Conservation (phyloP, 2,329 filamentous ascomycete genomes). For the Xylaria hypoxylon region DNA sequence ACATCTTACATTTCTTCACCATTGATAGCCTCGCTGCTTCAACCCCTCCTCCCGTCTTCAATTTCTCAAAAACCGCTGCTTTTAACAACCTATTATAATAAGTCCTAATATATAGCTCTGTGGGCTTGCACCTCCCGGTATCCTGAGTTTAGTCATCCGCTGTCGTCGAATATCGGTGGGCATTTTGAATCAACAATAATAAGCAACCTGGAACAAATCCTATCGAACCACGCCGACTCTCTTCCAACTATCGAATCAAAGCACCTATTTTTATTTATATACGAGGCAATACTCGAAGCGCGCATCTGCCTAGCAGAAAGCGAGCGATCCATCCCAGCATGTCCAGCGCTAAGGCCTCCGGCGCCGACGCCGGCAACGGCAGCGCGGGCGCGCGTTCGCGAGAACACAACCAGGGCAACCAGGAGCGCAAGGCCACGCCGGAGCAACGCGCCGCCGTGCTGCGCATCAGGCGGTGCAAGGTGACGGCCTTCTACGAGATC, state of each 20-base stretch:
- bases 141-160: constrained; percentile 6
- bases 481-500: constrained; percentile 97
- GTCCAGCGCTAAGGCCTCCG: constrained; percentile 66
- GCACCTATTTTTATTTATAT: neutral
- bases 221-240: neutral
- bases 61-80: constrained; percentile 1
- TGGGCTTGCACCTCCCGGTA: neutral
- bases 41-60: neutral
- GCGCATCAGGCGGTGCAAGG: constrained; percentile 83
- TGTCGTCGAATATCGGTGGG: constrained; percentile 14
- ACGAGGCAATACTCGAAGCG: neutral
- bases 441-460: constrained; percentile 94
- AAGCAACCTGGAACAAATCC: neutral
- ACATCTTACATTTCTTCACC: constrained; percentile 7
- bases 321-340: constrained; percentile 45
- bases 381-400: constrained; percentile 61
- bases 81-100: neutral
- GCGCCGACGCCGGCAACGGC: constrained; percentile 60
- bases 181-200: constrained; percentile 10
- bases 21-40: constrained; percentile 8
- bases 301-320: neutral
- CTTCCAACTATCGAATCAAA: neutral
- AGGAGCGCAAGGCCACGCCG: constrained; percentile 81
- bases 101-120: neutral
- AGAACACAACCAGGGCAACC: constrained; percentile 81